Conservation (phyloP, 805 yeast species). For the Cyberlindnera americana region DNA sequence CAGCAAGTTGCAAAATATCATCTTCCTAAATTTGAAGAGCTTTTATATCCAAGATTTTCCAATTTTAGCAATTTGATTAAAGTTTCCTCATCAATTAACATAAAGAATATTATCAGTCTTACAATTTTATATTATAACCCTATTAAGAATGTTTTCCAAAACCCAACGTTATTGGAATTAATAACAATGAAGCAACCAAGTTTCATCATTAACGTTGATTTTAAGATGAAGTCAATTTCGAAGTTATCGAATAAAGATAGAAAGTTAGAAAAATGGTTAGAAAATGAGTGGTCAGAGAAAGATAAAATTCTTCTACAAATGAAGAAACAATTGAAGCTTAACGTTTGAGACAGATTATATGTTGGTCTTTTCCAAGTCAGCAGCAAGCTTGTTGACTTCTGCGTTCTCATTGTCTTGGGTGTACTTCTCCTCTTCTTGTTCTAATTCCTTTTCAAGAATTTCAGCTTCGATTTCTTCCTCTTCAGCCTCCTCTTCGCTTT, state of each 20-base stretch:
- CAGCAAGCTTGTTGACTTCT: constrained; percentile 55
- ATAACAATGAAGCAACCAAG: constrained; percentile 31
- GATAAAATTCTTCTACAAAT: constrained; percentile 48
- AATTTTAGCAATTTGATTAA: constrained; percentile 48
- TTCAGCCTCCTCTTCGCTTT: constrained; percentile 34
- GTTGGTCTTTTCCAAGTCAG: constrained; percentile 53
- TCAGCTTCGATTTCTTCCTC: constrained; percentile 34
- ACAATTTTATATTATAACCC: constrained; percentile 38
- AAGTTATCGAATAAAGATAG: constrained; percentile 50
- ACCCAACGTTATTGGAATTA: constrained; percentile 37
- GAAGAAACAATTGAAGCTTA: constrained; percentile 31
- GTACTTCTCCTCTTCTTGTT: constrained; percentile 36
- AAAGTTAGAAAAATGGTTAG: constrained; percentile 72
- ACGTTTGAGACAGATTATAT: constrained; percentile 33
- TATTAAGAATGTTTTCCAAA: constrained; percentile 26
- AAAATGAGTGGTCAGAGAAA: constrained; percentile 66
- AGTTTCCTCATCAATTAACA: constrained; percentile 4
- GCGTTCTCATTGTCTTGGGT: constrained; percentile 41
- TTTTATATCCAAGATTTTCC: constrained; percentile 76
- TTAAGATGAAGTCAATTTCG: constrained; percentile 33
- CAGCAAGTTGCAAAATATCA: constrained; percentile 52
- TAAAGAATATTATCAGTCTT: constrained; percentile 29
- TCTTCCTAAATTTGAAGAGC: constrained; percentile 54
- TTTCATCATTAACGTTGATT: constrained; percentile 27
- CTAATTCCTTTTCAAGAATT: constrained; percentile 38